Percentiles rank a stretch among this genome's conserved stretches.
phyloP scores from a whole-genome alignment of 2,329 filamentous ascomycete genomes.

The Pestalotiopsis sp. region DNA sequence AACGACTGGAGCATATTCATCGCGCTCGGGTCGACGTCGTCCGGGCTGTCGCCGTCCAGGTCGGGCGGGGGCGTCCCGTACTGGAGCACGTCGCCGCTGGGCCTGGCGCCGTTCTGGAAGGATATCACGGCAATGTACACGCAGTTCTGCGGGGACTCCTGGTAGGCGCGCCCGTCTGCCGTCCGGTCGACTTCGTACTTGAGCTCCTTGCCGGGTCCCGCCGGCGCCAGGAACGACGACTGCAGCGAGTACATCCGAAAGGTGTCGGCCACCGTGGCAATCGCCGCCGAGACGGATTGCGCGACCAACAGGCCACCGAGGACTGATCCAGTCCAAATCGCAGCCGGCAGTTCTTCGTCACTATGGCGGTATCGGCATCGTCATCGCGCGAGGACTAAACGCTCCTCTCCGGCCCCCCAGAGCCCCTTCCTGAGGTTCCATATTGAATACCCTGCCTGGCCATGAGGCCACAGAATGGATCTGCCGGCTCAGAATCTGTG shows the following conservation, averaged over 20 bases:
- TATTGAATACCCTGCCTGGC: neutral
- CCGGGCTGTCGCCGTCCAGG: neutral
- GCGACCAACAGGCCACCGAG: conserved; percentile 1
- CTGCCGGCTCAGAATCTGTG: neutral
- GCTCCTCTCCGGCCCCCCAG: neutral
- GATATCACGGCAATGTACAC: conserved; percentile 16
- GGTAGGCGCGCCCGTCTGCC: conserved; percentile 12
- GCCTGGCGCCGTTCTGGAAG: conserved; percentile 12
- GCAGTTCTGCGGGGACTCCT: neutral
- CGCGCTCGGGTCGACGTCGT: neutral
- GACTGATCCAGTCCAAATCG: neutral
- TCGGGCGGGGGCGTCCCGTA: neutral
- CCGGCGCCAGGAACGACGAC: neutral
- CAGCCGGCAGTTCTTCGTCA: too few species aligned
- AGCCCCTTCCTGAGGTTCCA: neutral
- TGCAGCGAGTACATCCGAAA: neutral
- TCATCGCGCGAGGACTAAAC: too few species aligned
- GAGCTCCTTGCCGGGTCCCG: neutral
- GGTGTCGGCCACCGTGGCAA: neutral
- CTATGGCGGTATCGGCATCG: too few species aligned
- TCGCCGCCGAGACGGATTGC: conserved; percentile 5
- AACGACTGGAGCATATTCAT: neutral
- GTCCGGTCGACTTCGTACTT: conserved; percentile 14
- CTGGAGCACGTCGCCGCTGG: neutral
- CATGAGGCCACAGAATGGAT: neutral